A percentile compares a stretch with the other conserved stretches of the same genome.
phyloP scores from a whole-genome alignment of 768 basidiomycete genomes.

The Lactarius trivialis region DNA sequence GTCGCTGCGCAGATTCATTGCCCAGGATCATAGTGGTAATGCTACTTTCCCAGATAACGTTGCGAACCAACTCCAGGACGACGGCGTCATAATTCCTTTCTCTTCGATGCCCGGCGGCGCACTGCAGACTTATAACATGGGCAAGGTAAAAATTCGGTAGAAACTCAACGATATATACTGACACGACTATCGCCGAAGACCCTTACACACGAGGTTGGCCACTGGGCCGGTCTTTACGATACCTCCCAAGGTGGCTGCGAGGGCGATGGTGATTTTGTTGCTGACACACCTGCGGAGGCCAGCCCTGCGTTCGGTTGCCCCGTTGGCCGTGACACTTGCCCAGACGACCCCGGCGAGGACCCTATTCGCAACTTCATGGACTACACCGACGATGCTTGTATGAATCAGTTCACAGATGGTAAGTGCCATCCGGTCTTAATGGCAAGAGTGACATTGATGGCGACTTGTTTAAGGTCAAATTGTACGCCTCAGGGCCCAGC shows the following conservation, averaged over 20 bases:
- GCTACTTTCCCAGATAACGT: conserved; percentile 46
- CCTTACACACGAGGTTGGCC: conserved; percentile 52
- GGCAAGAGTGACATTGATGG: not conserved
- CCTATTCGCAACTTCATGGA: conserved; percentile 52
- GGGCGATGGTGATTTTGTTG: conserved; percentile 37
- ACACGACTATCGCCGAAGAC: conserved; percentile 29
- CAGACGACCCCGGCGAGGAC: conserved; percentile 30
- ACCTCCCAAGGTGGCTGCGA: conserved; percentile 50
- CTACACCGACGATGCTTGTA: conserved; percentile 46
- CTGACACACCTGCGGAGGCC: conserved; percentile 45
- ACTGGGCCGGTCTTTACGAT: conserved; percentile 56
- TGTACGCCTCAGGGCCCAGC: conserved; percentile 36
- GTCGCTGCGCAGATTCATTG: conserved; percentile 31
- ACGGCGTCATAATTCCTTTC: conserved; percentile 40
- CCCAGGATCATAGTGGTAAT: conserved; percentile 44
- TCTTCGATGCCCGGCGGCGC: conserved; percentile 37
- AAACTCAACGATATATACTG: not conserved
- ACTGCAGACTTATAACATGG: conserved; percentile 34
- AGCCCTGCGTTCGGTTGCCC: conserved; percentile 36
- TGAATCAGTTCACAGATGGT: conserved; percentile 44
- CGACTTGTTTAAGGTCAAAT: conserved; percentile 24
- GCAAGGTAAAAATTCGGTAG: conserved; percentile 8
- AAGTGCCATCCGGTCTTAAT: not conserved
- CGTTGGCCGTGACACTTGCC: conserved; percentile 28
- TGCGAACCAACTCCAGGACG: conserved; percentile 34